phyloP scores from a whole-genome alignment of 108 stramenopile species.

The Skeletonema grethae region DNA sequence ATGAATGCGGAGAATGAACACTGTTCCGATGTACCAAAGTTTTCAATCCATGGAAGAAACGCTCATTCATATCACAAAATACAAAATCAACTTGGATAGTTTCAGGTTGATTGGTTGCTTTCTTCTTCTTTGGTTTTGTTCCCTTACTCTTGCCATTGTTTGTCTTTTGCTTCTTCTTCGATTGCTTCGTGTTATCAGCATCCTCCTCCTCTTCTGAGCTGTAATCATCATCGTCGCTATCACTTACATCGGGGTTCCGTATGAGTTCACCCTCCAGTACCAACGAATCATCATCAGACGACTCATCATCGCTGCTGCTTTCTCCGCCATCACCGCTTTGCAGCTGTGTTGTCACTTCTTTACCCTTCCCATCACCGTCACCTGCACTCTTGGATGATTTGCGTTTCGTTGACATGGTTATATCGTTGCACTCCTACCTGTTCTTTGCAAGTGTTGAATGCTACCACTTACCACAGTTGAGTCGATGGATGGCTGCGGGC shows the following conservation, averaged over 20 bases:
- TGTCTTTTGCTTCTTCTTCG: conserved; percentile 42
- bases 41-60: conserved; percentile 83
- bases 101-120: conserved; percentile 52
- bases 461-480: no score
- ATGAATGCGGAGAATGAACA: conserved; percentile 67
- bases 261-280: conserved; percentile 75
- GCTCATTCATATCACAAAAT: conserved; percentile 84
- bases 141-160: conserved; percentile 38
- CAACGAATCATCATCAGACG: conserved; percentile 52
- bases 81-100: conserved; percentile 77
- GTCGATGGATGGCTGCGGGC: conserved; percentile 8
- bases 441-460: no score
- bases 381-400: conserved; percentile 30
- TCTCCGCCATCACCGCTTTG: conserved; percentile 14
- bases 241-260: conserved; percentile 67
- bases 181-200: conserved; percentile 25
- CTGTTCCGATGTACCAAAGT: conserved; percentile 54
- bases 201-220: conserved; percentile 42
- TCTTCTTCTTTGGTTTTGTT: conserved; percentile 33
- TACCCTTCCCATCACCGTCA: conserved; percentile 5
- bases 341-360: conserved; percentile 24
- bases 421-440: no score
- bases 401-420: conserved; percentile 27
- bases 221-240: conserved; percentile 47
- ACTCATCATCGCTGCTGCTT: conserved; percentile 26